A percentile compares a stretch with the other conserved stretches of the same genome.
Evolutionary conservation across 1,284 basidiomycete genomes (phyloP).

Genomic region (Apiotrichum gamsii): DNA sequence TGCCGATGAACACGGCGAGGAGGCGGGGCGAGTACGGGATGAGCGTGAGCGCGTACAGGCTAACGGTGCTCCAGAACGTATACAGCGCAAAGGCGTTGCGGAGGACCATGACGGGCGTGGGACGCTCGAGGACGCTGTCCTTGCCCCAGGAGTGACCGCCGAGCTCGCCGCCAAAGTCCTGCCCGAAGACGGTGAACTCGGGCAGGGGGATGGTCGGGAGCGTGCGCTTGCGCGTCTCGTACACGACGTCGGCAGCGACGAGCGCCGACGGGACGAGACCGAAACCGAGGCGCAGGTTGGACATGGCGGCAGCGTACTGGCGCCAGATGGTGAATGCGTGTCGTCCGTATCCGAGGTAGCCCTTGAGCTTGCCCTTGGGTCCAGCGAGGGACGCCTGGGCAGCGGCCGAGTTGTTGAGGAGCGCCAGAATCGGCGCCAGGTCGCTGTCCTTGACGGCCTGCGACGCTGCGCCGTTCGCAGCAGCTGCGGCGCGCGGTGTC

Average conservation of each 20-base stretch:
- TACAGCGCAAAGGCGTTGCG: conserved; percentile 1
- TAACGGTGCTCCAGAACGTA: conserved; percentile 3
- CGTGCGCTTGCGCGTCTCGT: background rate
- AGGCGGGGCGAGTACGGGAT: background rate
- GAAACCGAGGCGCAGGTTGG: background rate
- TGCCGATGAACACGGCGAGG: background rate
- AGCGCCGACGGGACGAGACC: background rate
- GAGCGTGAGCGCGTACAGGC: background rate
- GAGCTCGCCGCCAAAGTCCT: background rate
- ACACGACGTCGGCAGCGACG: background rate
- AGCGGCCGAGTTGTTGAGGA: conserved; percentile 5
- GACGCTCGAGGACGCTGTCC: background rate
- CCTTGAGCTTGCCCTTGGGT: background rate
- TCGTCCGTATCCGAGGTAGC: background rate
- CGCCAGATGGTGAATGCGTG: conserved; percentile 1
- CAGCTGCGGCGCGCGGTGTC: background rate
- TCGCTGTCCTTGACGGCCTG: background rate
- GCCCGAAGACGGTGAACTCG: too few relatives aligned
- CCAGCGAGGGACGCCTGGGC: background rate
- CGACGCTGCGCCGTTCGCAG: background rate
- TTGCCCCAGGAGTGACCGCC: background rate
- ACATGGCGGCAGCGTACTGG: background rate
- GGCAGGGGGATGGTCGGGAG: background rate
- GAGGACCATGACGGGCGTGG: conserved; percentile 1
- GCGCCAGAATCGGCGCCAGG: background rate